A percentile compares a stretch with the other conserved stretches of the same genome.
Evolutionary conservation across 2,329 filamentous ascomycete species (phyloP).

Genomic region (Byssochlamys sp.): DNA sequence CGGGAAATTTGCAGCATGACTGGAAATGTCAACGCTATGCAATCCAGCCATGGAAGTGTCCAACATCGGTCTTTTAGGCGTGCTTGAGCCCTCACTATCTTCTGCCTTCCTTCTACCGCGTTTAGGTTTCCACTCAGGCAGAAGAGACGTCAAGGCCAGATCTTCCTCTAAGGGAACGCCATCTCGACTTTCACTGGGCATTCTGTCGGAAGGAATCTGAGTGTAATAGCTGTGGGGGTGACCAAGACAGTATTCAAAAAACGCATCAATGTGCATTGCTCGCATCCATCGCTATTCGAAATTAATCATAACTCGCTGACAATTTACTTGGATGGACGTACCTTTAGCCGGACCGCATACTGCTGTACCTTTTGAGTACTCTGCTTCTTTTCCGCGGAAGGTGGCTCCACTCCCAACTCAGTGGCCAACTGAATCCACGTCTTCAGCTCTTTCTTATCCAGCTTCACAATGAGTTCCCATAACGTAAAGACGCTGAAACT

Average conservation of each 20-base stretch:
- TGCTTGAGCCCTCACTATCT: constrained; percentile 47
- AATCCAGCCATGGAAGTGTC: constrained; percentile 43
- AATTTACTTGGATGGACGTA: constrained; percentile 28
- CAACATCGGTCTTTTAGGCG: constrained; percentile 52
- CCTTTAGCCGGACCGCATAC: constrained; percentile 85
- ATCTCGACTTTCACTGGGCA: constrained; percentile 60
- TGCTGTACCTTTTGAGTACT: constrained; percentile 91
- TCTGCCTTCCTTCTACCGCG: constrained; percentile 53
- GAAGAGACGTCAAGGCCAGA: constrained; percentile 70
- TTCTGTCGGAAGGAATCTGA: constrained; percentile 57
- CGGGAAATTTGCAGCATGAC: constrained; percentile 41
- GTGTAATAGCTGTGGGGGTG: constrained; percentile 72
- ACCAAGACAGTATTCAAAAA: constrained; percentile 79
- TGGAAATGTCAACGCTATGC: constrained; percentile 32
- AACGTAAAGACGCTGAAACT: constrained; percentile 68
- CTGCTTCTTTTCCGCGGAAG: constrained; percentile 70
- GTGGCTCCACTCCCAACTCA: constrained; percentile 78
- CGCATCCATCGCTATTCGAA: constrained; percentile 74
- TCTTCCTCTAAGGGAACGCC: constrained; percentile 80
- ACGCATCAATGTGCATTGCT: constrained; percentile 88
- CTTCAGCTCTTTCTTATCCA: constrained; percentile 75
- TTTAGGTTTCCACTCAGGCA: constrained; percentile 63
- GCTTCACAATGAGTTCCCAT: constrained; percentile 66
- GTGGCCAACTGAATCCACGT: constrained; percentile 85
- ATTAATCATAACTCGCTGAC: not conserved